Base-by-base conservation (phyloP, 2,329 filamentous ascomycete species). In the Pyrenochaeta sp. region DNA sequence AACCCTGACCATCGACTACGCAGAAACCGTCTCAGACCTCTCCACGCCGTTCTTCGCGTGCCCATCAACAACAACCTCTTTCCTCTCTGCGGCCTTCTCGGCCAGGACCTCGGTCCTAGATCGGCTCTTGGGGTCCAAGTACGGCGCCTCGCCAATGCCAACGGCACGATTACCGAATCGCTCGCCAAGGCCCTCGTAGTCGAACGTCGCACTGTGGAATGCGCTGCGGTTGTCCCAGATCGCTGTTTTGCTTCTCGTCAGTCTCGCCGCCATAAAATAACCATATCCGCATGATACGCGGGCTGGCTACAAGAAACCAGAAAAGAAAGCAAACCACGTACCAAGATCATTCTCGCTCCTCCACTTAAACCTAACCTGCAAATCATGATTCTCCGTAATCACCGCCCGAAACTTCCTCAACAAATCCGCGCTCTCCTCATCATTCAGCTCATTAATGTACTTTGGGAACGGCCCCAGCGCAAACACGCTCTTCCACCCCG, bases 301-400 rank as follows among this genome's bases (percentile, higher is more conserved):
- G 14, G 24, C 6, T 10, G 10, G 14, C 17, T 19, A n/a, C 7
- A 5, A n/a, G 15, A 11, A 32, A 15, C n/a, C 1, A 11, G 11
- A 14, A 22, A 3, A 7, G 11, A 19, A 2, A 20, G 7, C 1
- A 6, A 10, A 6, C 8, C 14, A 41, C 51, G 19, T 31, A 53
- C 50, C 55, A 19, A 56, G 23, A 39, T 56, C 55, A 19, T 55
- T 57, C 31, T 44, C 31, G 8, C 30, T 46, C 17, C 22, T 51
- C 73, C 73, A 75, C 41, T 70, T 71, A 53, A 74, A 71, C 7
- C 74, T 53, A 0, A 70, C 73, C 11, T 73, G 53, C 22, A 67
- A 60, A 51, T 75, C 74, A 30, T 75, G 72, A 38, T 73, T 75
- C 7, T 66, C 59, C 2, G 69, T 72, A 4, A 59, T 49, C 4